A percentile compares a stretch with the other conserved stretches of the same genome.
phyloP scores from a whole-genome alignment of 345 rosid species.

The Eucalyptus cloeziana region DNA sequence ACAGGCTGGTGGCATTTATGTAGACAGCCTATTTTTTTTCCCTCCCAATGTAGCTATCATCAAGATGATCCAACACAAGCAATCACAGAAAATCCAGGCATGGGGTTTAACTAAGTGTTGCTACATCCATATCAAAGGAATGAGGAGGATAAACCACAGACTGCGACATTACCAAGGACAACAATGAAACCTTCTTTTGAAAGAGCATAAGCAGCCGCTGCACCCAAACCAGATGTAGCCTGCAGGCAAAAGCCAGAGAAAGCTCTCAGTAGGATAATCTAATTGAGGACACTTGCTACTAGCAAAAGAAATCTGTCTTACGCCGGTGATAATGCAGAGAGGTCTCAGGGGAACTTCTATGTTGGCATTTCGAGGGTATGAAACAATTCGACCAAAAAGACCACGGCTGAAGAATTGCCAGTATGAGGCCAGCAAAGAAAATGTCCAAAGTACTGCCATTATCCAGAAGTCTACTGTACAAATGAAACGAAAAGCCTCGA shows the following conservation, averaged over 20 bases:
- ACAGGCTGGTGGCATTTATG: not conserved
- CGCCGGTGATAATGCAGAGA: slow-evolving; percentile 77
- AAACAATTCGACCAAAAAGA: slow-evolving; percentile 10
- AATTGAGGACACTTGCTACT: not conserved
- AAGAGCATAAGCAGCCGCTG: slow-evolving; percentile 61
- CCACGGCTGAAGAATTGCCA: slow-evolving; percentile 24
- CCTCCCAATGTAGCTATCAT: not conserved
- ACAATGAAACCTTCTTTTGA: slow-evolving; percentile 63
- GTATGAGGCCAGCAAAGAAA: slow-evolving; percentile 42
- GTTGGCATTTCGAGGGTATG: slow-evolving; percentile 18
- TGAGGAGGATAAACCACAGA: not conserved
- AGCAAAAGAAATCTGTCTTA: slow-evolving; percentile 5
- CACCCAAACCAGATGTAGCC: slow-evolving; percentile 91
- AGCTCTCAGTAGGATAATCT: not conserved
- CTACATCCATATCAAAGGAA: not conserved
- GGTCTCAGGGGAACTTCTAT: slow-evolving; percentile 12
- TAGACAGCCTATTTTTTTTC: not conserved
- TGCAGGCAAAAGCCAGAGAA: not conserved
- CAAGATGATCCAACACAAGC: not conserved
- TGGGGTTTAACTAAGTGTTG: not conserved
- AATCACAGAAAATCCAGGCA: not conserved
- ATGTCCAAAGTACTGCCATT: slow-evolving; percentile 63
- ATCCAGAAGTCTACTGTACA: slow-evolving; percentile 50
- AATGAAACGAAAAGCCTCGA: slow-evolving; percentile 28
- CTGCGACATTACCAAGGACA: slow-evolving; percentile 47